Percentiles rank a stretch among this genome's conserved stretches.
Conservation (phyloP, 2,329 filamentous ascomycete species). For the Zopfia rhizophila region DNA sequence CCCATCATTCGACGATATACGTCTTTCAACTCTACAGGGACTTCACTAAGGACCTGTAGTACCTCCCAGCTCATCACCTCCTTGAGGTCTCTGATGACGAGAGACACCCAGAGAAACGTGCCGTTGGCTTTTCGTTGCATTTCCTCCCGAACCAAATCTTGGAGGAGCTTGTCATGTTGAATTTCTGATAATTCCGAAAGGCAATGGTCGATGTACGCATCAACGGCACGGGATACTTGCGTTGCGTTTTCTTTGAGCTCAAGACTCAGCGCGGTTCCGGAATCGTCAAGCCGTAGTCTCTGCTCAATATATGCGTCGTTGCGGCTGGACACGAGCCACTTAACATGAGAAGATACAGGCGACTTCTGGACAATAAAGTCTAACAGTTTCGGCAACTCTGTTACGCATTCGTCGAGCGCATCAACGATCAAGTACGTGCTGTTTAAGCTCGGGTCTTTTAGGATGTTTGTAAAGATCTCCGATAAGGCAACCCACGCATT, state of each 20-base stretch:
- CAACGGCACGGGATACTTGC: slow-evolving; percentile 46
- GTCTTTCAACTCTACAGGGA: slow-evolving; percentile 12
- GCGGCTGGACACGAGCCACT: slow-evolving; percentile 51
- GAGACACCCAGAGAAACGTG: slow-evolving; percentile 9
- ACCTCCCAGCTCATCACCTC: slow-evolving; percentile 16
- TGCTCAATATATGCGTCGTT: slow-evolving; percentile 52
- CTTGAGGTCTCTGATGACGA: slow-evolving; percentile 13
- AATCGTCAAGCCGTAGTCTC: slow-evolving; percentile 23
- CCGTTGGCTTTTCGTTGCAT: slow-evolving; percentile 37
- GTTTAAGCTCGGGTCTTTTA: slow-evolving; percentile 43
- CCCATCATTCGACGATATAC: slow-evolving; percentile 13
- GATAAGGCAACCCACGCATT: slow-evolving; percentile 47
- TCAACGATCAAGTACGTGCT: slow-evolving; percentile 11
- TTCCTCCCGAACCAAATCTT: slow-evolving; percentile 6
- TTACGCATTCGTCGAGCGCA: slow-evolving; percentile 20
- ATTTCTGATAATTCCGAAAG: slow-evolving; percentile 22
- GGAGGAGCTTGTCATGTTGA: slow-evolving; percentile 13
- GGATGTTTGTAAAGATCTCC: slow-evolving; percentile 52
- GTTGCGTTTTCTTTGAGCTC: slow-evolving; percentile 42
- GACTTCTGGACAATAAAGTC: slow-evolving; percentile 11
- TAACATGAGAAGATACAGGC: slow-evolving; percentile 39
- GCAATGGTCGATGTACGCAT: slow-evolving; percentile 49
- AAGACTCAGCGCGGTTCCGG: slow-evolving; percentile 35
- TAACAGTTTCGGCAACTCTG: slow-evolving; percentile 14
- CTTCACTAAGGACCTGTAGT: slow-evolving; percentile 14